Base-by-base conservation (phyloP, 306 rosid genomes). In the Styphnolobium japonicum region DNA sequence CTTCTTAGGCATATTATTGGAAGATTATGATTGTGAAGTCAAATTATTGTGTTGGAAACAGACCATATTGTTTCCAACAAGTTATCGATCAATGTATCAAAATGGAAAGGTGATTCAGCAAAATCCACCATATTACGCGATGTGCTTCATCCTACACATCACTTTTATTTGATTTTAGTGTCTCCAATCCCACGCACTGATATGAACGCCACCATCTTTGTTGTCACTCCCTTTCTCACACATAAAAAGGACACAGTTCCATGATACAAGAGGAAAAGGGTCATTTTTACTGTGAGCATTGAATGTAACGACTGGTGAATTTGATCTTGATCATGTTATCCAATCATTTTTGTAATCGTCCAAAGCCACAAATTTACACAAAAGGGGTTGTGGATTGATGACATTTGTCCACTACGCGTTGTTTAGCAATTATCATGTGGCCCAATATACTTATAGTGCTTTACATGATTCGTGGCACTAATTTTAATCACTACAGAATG, bases 81-180 rank as follows among this genome's bases (percentile, higher is more conserved):
- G 48, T 63, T 15, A 33, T 57, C 2, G 10, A 66, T 36, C n/a
- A 25, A 25, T n/a, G 14, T 9, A 43, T 33, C 23, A 75, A 31
- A 80, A 62, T 80, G 82, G 82, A 63, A 60, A 71, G 6, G 7
- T 76, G 88, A 85, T 80, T 80, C 82, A 56, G 80, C 77, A 85
- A 65, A 57, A 23, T 15, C 55, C 83, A 64, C 57, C 80, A 53
- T 10, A 12, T 42, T 29, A 83, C 6, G 56, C 71, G 83, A 40
- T 37, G 29, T 43, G 62, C 67, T 34, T 51, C 37, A 42, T 39
- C 63, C 62, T 16, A 40, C 78, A 51, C 78, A 51, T 51, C 79
- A 15, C 39, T 69, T 69, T 81, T 25, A 11, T 76, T 14, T 64
- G 67, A 49, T 15, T 68, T 4, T 46, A 16, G 49, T 58, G 71